phyloP scores from a whole-genome alignment of 345 rosid genomes.

The Punica granatum region DNA sequence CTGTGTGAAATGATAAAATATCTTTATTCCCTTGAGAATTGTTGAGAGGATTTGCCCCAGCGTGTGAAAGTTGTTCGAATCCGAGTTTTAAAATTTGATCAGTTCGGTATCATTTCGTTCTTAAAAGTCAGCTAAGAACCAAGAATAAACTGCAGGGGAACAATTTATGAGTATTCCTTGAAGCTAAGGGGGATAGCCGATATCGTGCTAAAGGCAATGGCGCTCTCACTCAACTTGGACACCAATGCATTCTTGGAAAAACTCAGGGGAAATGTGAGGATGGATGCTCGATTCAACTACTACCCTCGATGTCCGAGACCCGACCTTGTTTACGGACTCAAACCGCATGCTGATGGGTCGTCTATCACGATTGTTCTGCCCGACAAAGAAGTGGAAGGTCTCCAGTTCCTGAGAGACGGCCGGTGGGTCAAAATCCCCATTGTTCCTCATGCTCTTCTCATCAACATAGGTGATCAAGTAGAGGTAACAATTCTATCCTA shows the following conservation, averaged over 20 bases:
- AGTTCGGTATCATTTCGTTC: neutral
- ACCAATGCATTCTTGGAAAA: constrained; percentile 12
- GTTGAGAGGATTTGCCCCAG: too few species aligned
- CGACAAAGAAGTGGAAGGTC: constrained; percentile 27
- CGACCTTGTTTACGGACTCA: constrained; percentile 18
- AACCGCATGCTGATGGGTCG: constrained; percentile 14
- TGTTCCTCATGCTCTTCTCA: constrained; percentile 20
- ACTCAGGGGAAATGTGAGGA: constrained; percentile 10
- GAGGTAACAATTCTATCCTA: constrained; percentile 10
- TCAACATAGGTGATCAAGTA: constrained; percentile 26
- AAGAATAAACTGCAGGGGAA: constrained; percentile 10
- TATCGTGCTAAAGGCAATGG: constrained; percentile 15
- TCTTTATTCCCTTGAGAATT: too few species aligned
- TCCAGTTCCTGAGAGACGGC: constrained; percentile 16
- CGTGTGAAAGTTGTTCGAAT: too few species aligned
- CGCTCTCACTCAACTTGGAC: constrained; percentile 22
- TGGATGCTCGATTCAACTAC: constrained; percentile 22
- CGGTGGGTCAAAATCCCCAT: constrained; percentile 24
- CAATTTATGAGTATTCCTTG: constrained; percentile 11
- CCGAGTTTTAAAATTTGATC: neutral
- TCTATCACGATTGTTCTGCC: constrained; percentile 17
- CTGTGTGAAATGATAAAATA: neutral
- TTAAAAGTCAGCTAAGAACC: neutral
- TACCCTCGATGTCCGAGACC: constrained; percentile 36
- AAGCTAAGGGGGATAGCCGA: neutral